Base-by-base conservation (phyloP, 257 asterid species). In the Galeopsis tetrahit region DNA sequence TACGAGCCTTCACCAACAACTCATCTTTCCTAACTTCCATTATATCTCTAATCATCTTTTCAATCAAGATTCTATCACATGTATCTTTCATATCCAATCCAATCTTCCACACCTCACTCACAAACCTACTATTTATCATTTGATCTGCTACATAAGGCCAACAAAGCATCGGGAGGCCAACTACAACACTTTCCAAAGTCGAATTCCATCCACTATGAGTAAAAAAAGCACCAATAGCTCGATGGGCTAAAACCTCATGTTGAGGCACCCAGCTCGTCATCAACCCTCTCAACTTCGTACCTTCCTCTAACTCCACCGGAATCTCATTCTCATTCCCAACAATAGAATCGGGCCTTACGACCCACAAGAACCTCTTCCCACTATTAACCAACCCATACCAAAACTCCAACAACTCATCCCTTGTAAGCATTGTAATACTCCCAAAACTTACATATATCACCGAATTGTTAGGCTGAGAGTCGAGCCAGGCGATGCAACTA, bases 71-170 rank as follows among this genome's bases (percentile, higher is more conserved):
- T 56, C 88, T 75, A 53, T 84, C 87, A 38, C 87, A 85, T 0
- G 72, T 77, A 53, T 85, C 94, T 40, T 88, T 88, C 69, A 88
- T 88, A 63, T 88, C 94, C 74, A 88, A 40, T 43, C 94, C 89
- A 10, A 82, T 77, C 79, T 69, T 79, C 94, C 94, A 88, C 5
- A 84, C 68, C 53, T 88, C 85, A 53, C 86, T 84, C 17, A 88
- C 86, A 7, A 80, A 74, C 79, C 91, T 79, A 72, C 94, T 85
- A 14, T 79, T 88, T 1, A 64, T 82, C 49, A 35, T 75, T 21
- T 88, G 89, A 17, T 88, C 90, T 0, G 82, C 89, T 32, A 77
- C 42, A 39, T 77, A 81, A 63, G 85, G 58, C 85, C 82, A 77
- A 11, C 85, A 81, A 4, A 81, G 57, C 82, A 77, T 73, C 5